Evolutionary conservation across 1,284 basidiomycete species (phyloP), one percentile per base, ranked within the genome.

Genomic region (Abortiporus biennis): DNA sequence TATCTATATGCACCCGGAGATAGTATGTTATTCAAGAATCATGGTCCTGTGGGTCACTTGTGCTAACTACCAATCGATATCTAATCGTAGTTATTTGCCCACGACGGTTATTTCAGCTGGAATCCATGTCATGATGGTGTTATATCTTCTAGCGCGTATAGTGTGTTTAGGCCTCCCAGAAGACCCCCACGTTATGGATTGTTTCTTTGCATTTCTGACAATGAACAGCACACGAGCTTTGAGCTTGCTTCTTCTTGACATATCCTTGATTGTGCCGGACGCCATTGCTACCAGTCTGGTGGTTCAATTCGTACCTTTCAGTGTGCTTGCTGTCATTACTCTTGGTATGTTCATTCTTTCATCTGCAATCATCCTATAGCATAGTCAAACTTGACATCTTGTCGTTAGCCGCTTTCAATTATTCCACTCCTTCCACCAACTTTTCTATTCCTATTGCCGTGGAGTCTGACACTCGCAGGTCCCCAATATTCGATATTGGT

Each of bases 241-340:
- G 20, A 68, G 72, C 34, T 59, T 77, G 8, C 40, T 77, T 19
- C 44, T 72, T 5, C 59, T 76, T 4, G 73, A 78, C 33, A 37
- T 74, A 6, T 48, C 75, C 21, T 68, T 65, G 2, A 46, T 73
- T 21, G 67, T 67, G 3, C 72, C 74, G 13, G 60, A 60, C 20
- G 61, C 65, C 2, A 56, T 61, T 2, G 49, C 54, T 27, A 67
- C 66, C 16, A 68, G 59, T 35, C 51, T 66, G 6, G 41, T 74
- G 3, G 70, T 63, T 1, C 67, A 76, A 36, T 70, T 70, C 42
- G 51, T 77, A 17, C 72, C 74, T 1, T 68, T 71, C 43, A 68
- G 69, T 45, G 49, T 76, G n/a, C 72, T 68, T 13, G 60, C 69
- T 4, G 45, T 77, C 12, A 44, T 68, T 16, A 72, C 78, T n/a